Evolutionary conservation across 441 rosid species (phyloP).

Genomic region (Jatropha podagrica): DNA sequence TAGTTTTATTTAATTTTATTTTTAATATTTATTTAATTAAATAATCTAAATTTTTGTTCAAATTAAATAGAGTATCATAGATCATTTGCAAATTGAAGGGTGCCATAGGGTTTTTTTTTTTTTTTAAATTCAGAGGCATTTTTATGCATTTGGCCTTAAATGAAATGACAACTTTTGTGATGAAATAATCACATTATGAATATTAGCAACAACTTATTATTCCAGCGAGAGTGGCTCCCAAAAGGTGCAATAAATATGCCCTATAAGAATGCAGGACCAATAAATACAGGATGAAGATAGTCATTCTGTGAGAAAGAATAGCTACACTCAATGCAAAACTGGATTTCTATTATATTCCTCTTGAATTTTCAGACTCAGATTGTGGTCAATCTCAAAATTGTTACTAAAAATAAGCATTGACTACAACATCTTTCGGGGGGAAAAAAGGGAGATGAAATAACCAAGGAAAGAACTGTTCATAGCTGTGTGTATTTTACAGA

Average conservation of each 20-base stretch:
- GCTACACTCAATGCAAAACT: background rate
- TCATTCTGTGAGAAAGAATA: background rate
- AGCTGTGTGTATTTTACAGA: constrained; percentile 34
- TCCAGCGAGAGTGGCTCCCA: background rate
- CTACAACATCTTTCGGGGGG: background rate
- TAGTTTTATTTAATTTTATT: too few species aligned
- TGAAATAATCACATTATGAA: background rate
- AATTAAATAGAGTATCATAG: too few species aligned
- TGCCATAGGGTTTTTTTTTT: too few species aligned
- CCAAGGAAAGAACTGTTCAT: constrained; percentile 4
- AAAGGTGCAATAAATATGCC: too few species aligned
- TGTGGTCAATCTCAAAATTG: background rate
- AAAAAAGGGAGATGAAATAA: background rate
- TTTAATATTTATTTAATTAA: too few species aligned
- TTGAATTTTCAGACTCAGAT: background rate
- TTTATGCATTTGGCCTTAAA: too few species aligned
- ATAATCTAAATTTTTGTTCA: too few species aligned
- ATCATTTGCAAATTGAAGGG: too few species aligned
- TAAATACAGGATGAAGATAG: background rate
- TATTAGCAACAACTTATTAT: background rate
- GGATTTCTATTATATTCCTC: background rate
- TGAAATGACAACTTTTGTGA: background rate
- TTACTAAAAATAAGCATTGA: background rate
- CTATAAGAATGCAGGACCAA: background rate
- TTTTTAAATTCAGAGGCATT: too few species aligned